Percentiles rank a stretch among this genome's conserved stretches.
Conservation (phyloP, 2,329 filamentous ascomycete genomes). For the Pyricularia grisea region DNA sequence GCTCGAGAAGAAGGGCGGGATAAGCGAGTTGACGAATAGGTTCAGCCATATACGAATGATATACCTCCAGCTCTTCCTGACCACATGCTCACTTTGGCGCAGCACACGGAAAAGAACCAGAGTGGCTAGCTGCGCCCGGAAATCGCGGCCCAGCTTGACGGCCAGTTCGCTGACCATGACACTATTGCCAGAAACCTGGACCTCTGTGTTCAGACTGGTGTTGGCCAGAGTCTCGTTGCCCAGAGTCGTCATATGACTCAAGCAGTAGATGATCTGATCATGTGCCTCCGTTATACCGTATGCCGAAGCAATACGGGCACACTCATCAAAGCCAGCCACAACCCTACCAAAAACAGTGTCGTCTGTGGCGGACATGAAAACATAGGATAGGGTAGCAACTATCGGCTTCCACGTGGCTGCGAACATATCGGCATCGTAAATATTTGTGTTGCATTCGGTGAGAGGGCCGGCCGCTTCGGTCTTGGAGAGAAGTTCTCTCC, state of each 20-base stretch:
- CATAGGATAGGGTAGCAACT: conserved; percentile 88
- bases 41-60: conserved; percentile 90
- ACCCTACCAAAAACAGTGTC: conserved; percentile 91
- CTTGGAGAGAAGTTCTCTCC: conserved; percentile 88
- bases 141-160: conserved; percentile 89
- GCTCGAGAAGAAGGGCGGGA: conserved; percentile 66
- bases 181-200: conserved; percentile 82
- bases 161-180: conserved; percentile 99
- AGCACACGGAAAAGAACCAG: conserved; percentile 93
- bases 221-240: conserved; percentile 68
- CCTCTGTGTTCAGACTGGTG: conserved; percentile 87
- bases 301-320: conserved; percentile 80
- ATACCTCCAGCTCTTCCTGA: conserved; percentile 71
- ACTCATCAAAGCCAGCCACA: conserved; percentile 92
- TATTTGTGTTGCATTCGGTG: conserved; percentile 76
- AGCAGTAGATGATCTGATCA: conserved; percentile 84
- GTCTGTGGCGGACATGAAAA: conserved; percentile 97
- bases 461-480: conserved; percentile 67
- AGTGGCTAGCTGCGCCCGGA: conserved; percentile 86
- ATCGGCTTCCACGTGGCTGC: conserved; percentile 92
- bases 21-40: conserved; percentile 89
- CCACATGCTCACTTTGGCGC: conserved; percentile 69
- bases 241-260: conserved; percentile 84
- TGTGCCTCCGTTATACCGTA: conserved; percentile 78
- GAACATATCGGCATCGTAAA: conserved; percentile 98